These are phyloP conservation scores for Calendula officinalis DNA, from an alignment of 129 eudicot species.

Conservation along the genomic window DNA sequence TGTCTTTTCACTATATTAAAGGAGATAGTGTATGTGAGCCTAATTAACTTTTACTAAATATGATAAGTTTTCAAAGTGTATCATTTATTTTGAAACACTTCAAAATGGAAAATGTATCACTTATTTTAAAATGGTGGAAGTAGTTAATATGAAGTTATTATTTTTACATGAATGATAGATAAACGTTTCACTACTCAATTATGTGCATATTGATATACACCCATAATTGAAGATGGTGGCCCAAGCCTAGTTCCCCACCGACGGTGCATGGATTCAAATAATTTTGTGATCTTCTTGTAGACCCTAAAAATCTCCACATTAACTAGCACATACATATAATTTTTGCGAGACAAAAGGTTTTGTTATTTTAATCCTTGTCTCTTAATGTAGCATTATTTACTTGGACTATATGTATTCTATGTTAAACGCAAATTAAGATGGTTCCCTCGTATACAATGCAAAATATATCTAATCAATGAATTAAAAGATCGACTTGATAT, in stretches of 20 bases:
- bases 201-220: conserved; percentile 8
- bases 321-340: conserved; percentile 23
- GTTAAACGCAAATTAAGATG: neutral
- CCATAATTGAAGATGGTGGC: conserved; percentile 22
- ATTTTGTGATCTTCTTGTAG: conserved; percentile 33
- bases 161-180: no score
- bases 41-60: no score
- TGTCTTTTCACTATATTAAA: no score
- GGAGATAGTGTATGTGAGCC: no score
- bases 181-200: neutral
- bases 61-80: no score
- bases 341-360: neutral
- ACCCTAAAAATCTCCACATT: conserved; percentile 30
- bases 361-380: conserved; percentile 4
- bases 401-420: conserved; percentile 11
- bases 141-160: no score
- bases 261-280: conserved; percentile 27
- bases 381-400: conserved; percentile 7
- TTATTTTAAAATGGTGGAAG: no score
- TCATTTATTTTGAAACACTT: no score
- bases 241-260: conserved; percentile 36
- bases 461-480: neutral
- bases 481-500: no score
- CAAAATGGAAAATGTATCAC: no score
- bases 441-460: no score